These are phyloP conservation scores for Cryptococcus floricola DNA, from an alignment of 1,284 basidiomycete genomes.

Conservation along the genomic window DNA sequence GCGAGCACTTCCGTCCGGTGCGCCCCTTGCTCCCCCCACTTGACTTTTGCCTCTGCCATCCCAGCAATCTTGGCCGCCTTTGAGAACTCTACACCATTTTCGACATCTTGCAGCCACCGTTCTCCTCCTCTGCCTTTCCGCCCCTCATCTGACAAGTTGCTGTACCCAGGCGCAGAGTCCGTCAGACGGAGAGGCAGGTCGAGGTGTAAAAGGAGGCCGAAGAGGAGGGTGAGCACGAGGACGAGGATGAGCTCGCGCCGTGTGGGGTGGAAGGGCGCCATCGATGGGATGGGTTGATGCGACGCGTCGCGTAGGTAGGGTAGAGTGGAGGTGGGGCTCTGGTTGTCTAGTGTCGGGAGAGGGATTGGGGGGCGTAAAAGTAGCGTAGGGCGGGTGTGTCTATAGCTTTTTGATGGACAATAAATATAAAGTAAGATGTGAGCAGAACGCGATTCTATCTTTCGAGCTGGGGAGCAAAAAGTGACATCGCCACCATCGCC, in stretches of 20 bases:
- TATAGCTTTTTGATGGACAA: too few species aligned
- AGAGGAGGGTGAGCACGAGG: slow-evolving; percentile 35
- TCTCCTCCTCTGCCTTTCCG: background rate
- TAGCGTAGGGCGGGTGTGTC: too few species aligned
- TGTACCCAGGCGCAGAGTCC: slow-evolving; percentile 16
- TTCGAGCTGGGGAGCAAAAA: too few species aligned
- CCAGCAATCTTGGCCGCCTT: slow-evolving; percentile 23
- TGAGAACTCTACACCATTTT: slow-evolving; percentile 17
- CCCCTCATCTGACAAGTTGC: slow-evolving; percentile 20
- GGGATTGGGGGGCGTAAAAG: background rate
- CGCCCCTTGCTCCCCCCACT: slow-evolving; percentile 35
- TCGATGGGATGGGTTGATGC: slow-evolving; percentile 1
- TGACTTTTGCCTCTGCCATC: slow-evolving; percentile 37
- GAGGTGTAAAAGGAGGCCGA: slow-evolving; percentile 44
- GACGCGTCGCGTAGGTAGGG: too few species aligned
- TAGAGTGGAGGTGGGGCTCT: too few species aligned
- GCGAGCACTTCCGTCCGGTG: slow-evolving; percentile 38
- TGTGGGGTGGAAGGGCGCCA: slow-evolving; percentile 38
- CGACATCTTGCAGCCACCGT: slow-evolving; percentile 25
- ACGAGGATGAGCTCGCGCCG: slow-evolving; percentile 44
- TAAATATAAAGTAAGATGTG: too few species aligned
- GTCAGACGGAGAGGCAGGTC: slow-evolving; percentile 40
- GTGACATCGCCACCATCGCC: too few species aligned
- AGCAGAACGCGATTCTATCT: too few species aligned
- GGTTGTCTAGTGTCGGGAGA: background rate